A percentile compares a stretch with the other conserved stretches of the same genome.
Conservation (phyloP, 176 grass and related monocot genomes). For the Tuctoria greenei region DNA sequence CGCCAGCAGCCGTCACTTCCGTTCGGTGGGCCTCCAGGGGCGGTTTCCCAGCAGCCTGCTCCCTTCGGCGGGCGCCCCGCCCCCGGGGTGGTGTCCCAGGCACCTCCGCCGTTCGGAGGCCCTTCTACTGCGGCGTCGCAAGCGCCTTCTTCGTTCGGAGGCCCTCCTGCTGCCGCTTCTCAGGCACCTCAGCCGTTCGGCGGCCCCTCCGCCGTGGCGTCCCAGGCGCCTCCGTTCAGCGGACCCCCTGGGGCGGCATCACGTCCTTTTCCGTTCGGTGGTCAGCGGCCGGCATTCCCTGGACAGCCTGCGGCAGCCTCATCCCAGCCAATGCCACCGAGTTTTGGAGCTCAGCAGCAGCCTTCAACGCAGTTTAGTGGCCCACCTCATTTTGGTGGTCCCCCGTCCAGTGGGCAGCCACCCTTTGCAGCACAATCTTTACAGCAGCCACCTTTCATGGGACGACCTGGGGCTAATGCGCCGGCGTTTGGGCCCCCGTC, state of each 20-base stretch:
- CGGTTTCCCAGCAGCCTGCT: too few species aligned
- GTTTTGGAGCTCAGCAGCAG: conserved; percentile 39
- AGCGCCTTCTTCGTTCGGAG: conserved; percentile 15
- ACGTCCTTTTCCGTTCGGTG: conserved; percentile 28
- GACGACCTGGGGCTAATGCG: conserved; percentile 33
- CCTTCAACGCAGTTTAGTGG: background rate
- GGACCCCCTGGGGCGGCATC: conserved; percentile 18
- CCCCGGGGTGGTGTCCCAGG: too few species aligned
- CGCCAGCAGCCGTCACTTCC: too few species aligned
- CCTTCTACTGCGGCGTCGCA: conserved; percentile 24
- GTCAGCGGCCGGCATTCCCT: conserved; percentile 13
- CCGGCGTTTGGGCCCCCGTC: conserved; percentile 26
- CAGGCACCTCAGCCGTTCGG: conserved; percentile 6
- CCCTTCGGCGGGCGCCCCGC: too few species aligned
- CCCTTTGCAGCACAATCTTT: conserved; percentile 37
- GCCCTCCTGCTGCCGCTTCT: background rate
- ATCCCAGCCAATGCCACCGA: conserved; percentile 28
- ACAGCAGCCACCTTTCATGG: conserved; percentile 43
- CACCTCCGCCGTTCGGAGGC: too few species aligned
- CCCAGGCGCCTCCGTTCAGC: background rate
- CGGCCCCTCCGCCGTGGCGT: background rate
- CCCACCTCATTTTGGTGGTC: conserved; percentile 43
- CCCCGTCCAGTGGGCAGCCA: conserved; percentile 14
- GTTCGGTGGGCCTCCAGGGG: conserved; percentile 26
- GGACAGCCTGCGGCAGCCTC: conserved; percentile 25